Percentiles rank a stretch among this genome's conserved stretches.
Evolutionary conservation across 2,329 filamentous ascomycete genomes (phyloP).

Genomic region (Talaromyces albobiverticillius): DNA sequence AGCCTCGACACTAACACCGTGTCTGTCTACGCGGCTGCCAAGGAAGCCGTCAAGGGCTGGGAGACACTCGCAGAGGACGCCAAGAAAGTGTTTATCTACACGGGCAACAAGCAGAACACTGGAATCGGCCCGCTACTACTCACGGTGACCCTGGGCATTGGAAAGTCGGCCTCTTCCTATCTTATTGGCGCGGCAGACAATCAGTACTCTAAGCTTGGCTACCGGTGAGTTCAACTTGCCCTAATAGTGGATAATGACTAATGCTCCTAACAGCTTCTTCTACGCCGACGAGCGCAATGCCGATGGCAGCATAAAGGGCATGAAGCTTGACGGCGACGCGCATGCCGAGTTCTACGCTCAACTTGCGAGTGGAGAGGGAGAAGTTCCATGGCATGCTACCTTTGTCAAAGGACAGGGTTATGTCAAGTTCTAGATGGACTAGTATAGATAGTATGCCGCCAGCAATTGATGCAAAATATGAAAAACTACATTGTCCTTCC

Average conservation of each 20-base stretch:
- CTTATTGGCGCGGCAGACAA: background rate
- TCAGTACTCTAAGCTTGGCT: background rate
- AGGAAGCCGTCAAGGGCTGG: background rate
- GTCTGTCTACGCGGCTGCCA: background rate
- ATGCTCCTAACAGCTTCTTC: background rate
- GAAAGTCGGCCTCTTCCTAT: background rate
- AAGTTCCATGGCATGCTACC: background rate
- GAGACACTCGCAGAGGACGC: background rate
- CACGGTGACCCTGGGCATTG: background rate
- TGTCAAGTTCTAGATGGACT: background rate
- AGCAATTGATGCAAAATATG: background rate
- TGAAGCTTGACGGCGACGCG: background rate
- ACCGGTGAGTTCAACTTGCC: background rate
- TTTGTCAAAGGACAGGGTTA: background rate
- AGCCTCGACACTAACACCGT: background rate
- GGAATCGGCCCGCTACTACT: background rate
- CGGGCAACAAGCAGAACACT: background rate
- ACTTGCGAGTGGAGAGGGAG: background rate
- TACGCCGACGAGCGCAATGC: background rate
- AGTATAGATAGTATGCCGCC: too few species aligned
- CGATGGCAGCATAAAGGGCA: background rate
- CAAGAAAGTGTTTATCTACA: background rate
- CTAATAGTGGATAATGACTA: background rate
- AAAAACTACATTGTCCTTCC: background rate
- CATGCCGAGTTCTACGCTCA: background rate